Conservation (phyloP, 2,329 filamentous ascomycete genomes). For the Ophiostoma triangulosporum region DNA sequence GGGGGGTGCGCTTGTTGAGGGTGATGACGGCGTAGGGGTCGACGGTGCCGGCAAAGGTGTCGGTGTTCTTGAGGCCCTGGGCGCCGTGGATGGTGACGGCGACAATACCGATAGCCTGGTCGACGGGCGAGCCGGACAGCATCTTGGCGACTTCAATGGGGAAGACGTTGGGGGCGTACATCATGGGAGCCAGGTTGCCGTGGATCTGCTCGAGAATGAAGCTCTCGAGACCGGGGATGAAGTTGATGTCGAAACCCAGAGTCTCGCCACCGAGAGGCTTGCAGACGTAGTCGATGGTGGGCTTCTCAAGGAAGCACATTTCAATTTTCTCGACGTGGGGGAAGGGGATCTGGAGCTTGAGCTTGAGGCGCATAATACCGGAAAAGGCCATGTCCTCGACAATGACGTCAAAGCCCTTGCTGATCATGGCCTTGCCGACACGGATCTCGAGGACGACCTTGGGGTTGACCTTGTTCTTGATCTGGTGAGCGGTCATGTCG, state of each 20-base stretch:
- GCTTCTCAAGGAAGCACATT: constrained; percentile 83
- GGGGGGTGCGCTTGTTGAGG: constrained; percentile 65
- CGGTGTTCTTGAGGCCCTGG: constrained; percentile 83
- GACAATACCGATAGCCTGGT: constrained; percentile 88
- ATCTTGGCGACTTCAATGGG: constrained; percentile 98
- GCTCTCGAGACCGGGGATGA: constrained; percentile 82
- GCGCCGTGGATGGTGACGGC: constrained; percentile 86
- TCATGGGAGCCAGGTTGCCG: constrained; percentile 85
- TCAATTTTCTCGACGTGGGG: constrained; percentile 91
- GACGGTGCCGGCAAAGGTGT: constrained; percentile 82
- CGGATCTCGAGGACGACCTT: constrained; percentile 93
- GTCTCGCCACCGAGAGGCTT: constrained; percentile 92
- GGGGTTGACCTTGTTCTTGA: constrained; percentile 93
- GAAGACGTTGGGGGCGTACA: constrained; percentile 97
- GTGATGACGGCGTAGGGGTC: constrained; percentile 83
- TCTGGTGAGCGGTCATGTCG: constrained; percentile 78
- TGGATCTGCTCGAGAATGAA: constrained; percentile 98
- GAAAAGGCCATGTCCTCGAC: constrained; percentile 96
- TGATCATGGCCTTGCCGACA: constrained; percentile 90
- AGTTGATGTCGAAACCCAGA: constrained; percentile 97
- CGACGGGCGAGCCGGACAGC: constrained; percentile 83
- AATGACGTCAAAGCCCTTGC: constrained; percentile 92
- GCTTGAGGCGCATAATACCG: constrained; percentile 90
- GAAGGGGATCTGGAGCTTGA: constrained; percentile 92
- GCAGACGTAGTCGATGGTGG: constrained; percentile 90